These are phyloP conservation scores for Scortechinia acanthostroma DNA, from an alignment of 2,329 filamentous ascomycete genomes.

Conservation along the genomic window DNA sequence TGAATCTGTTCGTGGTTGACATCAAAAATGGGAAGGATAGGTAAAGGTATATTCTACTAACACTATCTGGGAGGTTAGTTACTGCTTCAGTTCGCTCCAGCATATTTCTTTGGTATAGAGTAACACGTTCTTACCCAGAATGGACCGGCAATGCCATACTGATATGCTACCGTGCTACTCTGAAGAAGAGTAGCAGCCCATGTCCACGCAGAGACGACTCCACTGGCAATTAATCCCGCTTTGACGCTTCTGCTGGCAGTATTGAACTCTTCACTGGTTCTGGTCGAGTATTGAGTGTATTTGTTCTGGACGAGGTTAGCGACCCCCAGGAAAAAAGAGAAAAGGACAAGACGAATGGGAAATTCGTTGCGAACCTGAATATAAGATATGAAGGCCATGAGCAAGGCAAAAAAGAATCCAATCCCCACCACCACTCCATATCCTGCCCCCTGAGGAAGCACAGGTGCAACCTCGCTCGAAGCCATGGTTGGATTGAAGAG, in stretches of 20 bases:
- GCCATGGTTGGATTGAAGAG: too few relatives aligned
- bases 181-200: constrained; percentile 4
- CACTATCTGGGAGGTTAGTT: too few relatives aligned
- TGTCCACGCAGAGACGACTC: constrained; percentile 16
- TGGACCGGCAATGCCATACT: constrained; percentile 11
- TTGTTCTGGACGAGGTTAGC: neutral
- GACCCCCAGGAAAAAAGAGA: too few relatives aligned
- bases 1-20: too few relatives aligned
- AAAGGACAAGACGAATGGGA: too few relatives aligned
- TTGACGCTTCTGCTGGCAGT: constrained; percentile 40
- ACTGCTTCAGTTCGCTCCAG: too few relatives aligned
- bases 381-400: neutral
- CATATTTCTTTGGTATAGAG: constrained; percentile 1
- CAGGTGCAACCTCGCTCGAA: too few relatives aligned
- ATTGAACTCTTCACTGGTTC: constrained; percentile 47
- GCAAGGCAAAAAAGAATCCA: neutral
- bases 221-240: constrained; percentile 33
- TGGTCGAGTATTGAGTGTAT: too few relatives aligned
- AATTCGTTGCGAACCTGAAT: neutral
- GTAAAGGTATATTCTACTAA: too few relatives aligned
- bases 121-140: constrained; percentile 13
- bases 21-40: too few relatives aligned
- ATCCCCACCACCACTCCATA: neutral
- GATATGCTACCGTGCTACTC: constrained; percentile 6
- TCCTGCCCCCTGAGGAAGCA: neutral